Conservation (phyloP, 116 monocot species). For the Zostera marina region DNA sequence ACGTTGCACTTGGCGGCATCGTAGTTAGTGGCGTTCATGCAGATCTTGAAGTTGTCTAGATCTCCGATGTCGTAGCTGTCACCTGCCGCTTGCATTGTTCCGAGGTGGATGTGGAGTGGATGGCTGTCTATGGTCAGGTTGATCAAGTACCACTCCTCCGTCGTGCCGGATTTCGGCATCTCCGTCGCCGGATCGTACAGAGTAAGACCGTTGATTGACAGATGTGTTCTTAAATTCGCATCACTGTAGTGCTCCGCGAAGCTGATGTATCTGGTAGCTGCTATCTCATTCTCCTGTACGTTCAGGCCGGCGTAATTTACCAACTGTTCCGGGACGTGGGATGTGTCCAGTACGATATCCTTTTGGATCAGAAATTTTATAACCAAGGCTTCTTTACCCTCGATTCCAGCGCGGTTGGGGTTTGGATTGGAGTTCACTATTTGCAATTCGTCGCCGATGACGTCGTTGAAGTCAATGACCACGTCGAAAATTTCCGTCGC, state of each 20-base stretch:
- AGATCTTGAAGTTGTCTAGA: neutral
- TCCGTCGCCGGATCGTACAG: conserved; percentile 4
- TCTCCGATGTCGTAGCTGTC: neutral
- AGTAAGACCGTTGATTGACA: neutral
- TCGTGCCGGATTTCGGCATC: conserved; percentile 5
- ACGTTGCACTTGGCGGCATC: conserved; percentile 4
- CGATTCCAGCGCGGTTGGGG: conserved; percentile 1
- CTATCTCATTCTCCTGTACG: neutral
- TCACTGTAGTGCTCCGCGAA: neutral
- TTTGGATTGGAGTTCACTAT: conserved; percentile 6
- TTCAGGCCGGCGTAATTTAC: neutral
- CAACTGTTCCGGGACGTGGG: neutral
- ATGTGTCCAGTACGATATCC: neutral
- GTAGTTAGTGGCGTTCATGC: neutral
- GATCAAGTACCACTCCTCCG: conserved; percentile 6
- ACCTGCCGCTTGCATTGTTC: neutral
- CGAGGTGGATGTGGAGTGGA: conserved; percentile 7
- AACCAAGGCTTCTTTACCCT: neutral
- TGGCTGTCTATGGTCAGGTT: neutral
- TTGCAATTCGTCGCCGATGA: neutral
- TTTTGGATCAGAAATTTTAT: conserved; percentile 8
- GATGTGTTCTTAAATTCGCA: neutral
- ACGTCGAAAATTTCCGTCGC: conserved; percentile 24
- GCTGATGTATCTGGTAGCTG: neutral
- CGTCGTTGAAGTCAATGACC: conserved; percentile 18